Evolutionary conservation across 441 rosid species (phyloP).

Genomic region (Gossypium schwendimanii): DNA sequence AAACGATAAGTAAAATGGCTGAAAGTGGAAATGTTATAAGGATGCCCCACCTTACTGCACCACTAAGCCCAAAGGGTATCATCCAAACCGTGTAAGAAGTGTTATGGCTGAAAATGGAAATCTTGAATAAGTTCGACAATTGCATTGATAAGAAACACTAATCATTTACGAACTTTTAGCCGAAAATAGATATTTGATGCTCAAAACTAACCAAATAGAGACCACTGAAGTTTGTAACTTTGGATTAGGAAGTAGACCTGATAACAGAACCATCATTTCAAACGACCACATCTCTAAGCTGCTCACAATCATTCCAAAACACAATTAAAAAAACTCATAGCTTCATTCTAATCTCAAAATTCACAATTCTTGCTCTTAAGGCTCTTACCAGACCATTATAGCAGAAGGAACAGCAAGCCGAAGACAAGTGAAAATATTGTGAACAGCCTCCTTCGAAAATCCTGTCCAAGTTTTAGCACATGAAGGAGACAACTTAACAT

Average conservation of each 20-base stretch:
- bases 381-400: conserved; percentile 58
- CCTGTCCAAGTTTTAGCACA: conserved; percentile 52
- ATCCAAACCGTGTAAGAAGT: conserved; percentile 52
- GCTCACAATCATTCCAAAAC: conserved; percentile 11
- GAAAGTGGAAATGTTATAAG: too few relatives aligned
- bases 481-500: conserved; percentile 50
- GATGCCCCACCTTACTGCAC: conserved; percentile 50
- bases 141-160: background rate
- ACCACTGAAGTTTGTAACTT: conserved; percentile 57
- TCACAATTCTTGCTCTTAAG: too few relatives aligned
- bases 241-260: conserved; percentile 73
- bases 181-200: background rate
- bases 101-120: conserved; percentile 40
- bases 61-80: conserved; percentile 66
- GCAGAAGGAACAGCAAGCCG: conserved; percentile 59
- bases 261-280: conserved; percentile 55
- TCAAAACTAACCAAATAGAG: conserved; percentile 40
- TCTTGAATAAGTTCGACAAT: background rate
- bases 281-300: conserved; percentile 82
- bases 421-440: conserved; percentile 25
- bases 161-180: background rate
- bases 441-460: conserved; percentile 50
- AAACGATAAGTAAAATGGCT: too few relatives aligned
- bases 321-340: too few relatives aligned
- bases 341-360: too few relatives aligned